Evolutionary conservation across 176 grass and related monocot species (phyloP).

Genomic region (Aegilops speltoides): DNA sequence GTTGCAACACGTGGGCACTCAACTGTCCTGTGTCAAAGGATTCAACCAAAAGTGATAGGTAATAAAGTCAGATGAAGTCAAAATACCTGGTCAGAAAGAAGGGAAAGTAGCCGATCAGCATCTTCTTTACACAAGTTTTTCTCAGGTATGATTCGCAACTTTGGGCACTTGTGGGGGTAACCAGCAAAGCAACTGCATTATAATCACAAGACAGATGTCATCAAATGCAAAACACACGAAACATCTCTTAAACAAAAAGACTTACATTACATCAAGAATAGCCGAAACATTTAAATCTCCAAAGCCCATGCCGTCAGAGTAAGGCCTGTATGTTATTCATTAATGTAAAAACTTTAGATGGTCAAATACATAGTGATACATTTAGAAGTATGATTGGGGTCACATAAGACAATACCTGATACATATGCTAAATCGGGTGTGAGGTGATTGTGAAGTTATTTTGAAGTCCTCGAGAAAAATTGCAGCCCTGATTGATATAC

Average conservation of each 20-base stretch:
- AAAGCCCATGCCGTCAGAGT: conserved; percentile 67
- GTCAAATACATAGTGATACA: conserved; percentile 7
- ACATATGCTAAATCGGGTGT: conserved; percentile 64
- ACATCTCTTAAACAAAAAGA: conserved; percentile 20
- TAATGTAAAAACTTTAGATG: not conserved
- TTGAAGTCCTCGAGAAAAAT: conserved; percentile 91
- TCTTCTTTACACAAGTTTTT: conserved; percentile 76
- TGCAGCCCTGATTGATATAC: conserved; percentile 46
- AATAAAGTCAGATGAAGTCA: not conserved
- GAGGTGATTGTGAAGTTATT: conserved; percentile 62
- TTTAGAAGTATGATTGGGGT: not conserved
- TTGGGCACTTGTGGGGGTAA: conserved; percentile 96
- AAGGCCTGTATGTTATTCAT: conserved; percentile 60
- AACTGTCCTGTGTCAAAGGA: not conserved
- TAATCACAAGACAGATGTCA: conserved; percentile 30
- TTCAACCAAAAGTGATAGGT: conserved; percentile 3
- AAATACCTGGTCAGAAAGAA: conserved; percentile 89
- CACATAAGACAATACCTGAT: conserved; percentile 60
- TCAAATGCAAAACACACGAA: conserved; percentile 14
- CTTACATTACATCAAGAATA: conserved; percentile 66
- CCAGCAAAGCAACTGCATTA: conserved; percentile 77
- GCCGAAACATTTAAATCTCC: conserved; percentile 73
- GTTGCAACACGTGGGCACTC: not conserved
- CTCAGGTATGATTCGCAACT: conserved; percentile 69
- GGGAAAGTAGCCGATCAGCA: conserved; percentile 59